Conservation (phyloP, 192 early-diverging fungal species). For the Backusella liffmaniae region DNA sequence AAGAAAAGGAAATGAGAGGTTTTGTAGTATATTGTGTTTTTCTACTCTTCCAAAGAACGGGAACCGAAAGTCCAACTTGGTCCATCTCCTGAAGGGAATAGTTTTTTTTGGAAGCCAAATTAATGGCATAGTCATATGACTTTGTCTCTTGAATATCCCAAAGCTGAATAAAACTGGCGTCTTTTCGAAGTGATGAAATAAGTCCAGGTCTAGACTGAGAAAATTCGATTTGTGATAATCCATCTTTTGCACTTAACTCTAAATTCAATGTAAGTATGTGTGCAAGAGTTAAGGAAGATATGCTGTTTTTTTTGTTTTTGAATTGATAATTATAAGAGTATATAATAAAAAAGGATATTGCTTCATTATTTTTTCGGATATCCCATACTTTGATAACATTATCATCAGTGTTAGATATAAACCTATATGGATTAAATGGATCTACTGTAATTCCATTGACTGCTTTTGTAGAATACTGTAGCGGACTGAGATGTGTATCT, state of each 20-base stretch:
- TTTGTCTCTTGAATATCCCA: conserved; percentile 68
- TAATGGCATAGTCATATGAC: background rate
- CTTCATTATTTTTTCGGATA: conserved; percentile 57
- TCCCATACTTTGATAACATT: conserved; percentile 75
- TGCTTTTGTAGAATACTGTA: conserved; percentile 66
- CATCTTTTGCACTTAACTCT: conserved; percentile 6
- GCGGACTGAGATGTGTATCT: conserved; percentile 41
- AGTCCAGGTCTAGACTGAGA: conserved; percentile 55
- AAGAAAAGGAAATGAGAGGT: background rate
- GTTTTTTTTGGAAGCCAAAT: background rate
- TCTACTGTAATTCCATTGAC: conserved; percentile 67
- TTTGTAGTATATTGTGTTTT: background rate
- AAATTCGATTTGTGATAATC: conserved; percentile 58
- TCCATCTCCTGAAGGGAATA: background rate
- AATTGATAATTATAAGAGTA: background rate
- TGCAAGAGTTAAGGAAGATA: background rate
- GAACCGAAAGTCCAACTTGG: conserved; percentile 37
- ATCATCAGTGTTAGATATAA: conserved; percentile 72
- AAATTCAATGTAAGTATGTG: conserved; percentile 15
- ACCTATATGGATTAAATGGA: conserved; percentile 64
- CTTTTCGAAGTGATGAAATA: conserved; percentile 58
- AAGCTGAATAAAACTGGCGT: conserved; percentile 50
- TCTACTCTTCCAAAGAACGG: conserved; percentile 38
- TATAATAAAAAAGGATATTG: conserved; percentile 49
- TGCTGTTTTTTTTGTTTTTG: background rate